These are phyloP conservation scores for Epichloe hybrida DNA, from an alignment of 2,329 filamentous ascomycete species.

Conservation along the genomic window DNA sequence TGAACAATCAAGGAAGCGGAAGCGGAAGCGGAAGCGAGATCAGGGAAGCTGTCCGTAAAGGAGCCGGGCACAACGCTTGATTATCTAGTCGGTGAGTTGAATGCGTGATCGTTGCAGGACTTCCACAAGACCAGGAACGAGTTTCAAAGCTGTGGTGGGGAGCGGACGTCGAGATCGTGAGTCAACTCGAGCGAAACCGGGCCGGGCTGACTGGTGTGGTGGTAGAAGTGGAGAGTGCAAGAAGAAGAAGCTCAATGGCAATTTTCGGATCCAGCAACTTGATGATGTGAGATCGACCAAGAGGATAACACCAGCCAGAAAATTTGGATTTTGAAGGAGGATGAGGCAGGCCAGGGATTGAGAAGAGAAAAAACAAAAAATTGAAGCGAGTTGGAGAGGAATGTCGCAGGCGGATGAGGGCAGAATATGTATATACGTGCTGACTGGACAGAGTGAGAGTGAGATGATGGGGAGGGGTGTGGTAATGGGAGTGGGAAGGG, in stretches of 20 bases:
- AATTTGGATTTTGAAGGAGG: not conserved
- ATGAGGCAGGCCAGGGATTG: not conserved
- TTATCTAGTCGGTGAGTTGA: not conserved
- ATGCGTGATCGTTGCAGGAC: not conserved
- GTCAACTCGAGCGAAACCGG: conserved; percentile 9
- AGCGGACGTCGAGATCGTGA: conserved; percentile 8
- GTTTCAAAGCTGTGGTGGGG: not conserved
- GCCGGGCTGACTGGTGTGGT: conserved; percentile 4
- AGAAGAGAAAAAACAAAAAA: not conserved
- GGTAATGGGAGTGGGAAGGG: conserved; percentile 1
- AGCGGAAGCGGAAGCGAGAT: not conserved
- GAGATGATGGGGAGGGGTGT: not conserved
- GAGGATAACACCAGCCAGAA: not conserved
- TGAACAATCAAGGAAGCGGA: not conserved
- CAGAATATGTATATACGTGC: conserved; percentile 9
- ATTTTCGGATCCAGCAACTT: not conserved
- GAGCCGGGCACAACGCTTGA: not conserved
- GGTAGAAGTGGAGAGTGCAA: conserved; percentile 2
- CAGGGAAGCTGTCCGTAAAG: not conserved
- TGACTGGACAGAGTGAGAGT: no score
- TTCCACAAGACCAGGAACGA: not conserved
- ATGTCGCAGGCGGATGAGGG: conserved; percentile 8
- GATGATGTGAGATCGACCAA: not conserved
- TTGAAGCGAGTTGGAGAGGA: conserved; percentile 1
- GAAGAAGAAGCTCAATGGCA: not conserved